Conservation (phyloP, 1,139 yeast genomes). For the Yamadazyma spencermartinsiae region DNA sequence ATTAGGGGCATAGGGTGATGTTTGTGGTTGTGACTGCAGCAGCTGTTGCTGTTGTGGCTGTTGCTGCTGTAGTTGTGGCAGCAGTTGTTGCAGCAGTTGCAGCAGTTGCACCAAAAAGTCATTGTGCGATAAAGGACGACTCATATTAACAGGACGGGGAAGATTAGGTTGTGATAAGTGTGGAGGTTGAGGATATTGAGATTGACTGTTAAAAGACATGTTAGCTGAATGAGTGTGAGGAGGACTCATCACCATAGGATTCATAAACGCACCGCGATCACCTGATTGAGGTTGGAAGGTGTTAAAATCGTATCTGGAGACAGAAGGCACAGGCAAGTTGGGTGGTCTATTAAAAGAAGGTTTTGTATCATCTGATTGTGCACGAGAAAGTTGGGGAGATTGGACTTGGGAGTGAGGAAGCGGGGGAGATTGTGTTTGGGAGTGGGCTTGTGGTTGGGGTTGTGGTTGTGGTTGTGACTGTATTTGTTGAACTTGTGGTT, state of each 20-base stretch:
- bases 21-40: not conserved
- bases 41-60: not conserved
- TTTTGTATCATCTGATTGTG: too few species aligned
- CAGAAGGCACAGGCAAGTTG: not conserved
- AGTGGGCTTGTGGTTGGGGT: not conserved
- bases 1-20: not conserved
- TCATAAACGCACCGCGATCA: not conserved
- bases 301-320: not conserved
- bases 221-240: not conserved
- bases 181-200: slow-evolving; percentile 3
- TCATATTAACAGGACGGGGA: not conserved
- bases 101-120: not conserved
- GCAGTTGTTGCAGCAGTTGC: not conserved
- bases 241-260: not conserved
- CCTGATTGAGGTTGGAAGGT: not conserved
- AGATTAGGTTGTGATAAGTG: not conserved
- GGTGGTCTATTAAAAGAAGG: not conserved
- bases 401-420: too few species aligned
- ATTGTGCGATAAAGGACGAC: not conserved
- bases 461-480: not conserved
- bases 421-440: too few species aligned
- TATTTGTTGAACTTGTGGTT: not conserved
- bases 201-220: not conserved
- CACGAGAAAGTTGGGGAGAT: too few species aligned
- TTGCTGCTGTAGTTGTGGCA: not conserved